Evolutionary conservation across 345 rosid genomes (phyloP), one percentile per base, ranked within the genome.

Genomic region (Draba incana): DNA sequence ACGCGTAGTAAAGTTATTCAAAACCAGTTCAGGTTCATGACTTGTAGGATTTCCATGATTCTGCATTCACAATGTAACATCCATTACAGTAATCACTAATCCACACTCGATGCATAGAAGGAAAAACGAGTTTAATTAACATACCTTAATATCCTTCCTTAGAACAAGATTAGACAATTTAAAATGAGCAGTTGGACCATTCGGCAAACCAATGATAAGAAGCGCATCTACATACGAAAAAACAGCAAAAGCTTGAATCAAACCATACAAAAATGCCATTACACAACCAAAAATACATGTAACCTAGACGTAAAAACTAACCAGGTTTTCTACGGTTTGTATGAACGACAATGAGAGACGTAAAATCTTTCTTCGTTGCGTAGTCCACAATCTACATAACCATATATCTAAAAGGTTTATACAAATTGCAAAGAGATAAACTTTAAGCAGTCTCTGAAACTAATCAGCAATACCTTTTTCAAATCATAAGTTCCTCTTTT

Each of bases 151-250:
- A 51, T 95, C 96, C 78, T 92, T 95, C 51, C 90, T 86, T 15
- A 95, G 69, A 54, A 88, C 87, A 58, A 95, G 96, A 64, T 78
- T 83, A 9, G 98, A 89, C 62, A 95, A 81, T 74, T 86, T 95
- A 79, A 95, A 95, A 74, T 92, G 96, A 25, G 99, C 99, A 30
- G 99, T 92, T 42, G 99, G 99, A 60, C 99, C 99, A 63, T 67
- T 70, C 4, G 98, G 99, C 83, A 95, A 83, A 51, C 93, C 86
- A 33, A 89, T 85, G 51, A 95, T 57, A 62, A 89, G 74, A 13
- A 89, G 89, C 41, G 92, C 98, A 83, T 95, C 99, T 94, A 62
- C 71, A 68, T 5, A 54, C 46, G 5, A 27, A 54, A 75, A 27
- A 54, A 75, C 2, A 54, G 2, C 33, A 64, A 53, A 71, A 46